Conservation (phyloP, 73 alveolate species). For the Tetrahymena borealis region DNA sequence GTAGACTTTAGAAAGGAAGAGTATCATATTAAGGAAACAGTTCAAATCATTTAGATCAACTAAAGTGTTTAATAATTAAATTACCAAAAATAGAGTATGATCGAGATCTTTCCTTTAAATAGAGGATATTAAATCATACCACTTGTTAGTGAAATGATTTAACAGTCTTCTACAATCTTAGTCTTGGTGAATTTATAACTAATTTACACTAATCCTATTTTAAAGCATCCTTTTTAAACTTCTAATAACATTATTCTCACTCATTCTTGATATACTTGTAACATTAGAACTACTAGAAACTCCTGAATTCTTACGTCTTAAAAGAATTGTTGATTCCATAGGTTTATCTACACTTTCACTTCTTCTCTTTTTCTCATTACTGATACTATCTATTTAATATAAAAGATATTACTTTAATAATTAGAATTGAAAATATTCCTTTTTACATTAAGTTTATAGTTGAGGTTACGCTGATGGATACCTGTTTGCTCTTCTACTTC, state of each 20-base stretch:
- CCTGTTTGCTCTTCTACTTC: neutral
- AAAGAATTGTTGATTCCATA: neutral
- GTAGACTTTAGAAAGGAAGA: neutral
- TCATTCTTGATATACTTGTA: neutral
- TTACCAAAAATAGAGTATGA: neutral
- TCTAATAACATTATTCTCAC: neutral
- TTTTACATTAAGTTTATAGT: neutral
- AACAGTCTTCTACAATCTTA: neutral
- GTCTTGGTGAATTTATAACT: neutral
- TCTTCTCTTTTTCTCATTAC: neutral
- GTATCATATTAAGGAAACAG: neutral
- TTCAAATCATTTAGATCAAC: neutral
- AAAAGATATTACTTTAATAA: neutral
- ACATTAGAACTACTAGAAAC: neutral
- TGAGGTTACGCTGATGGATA: neutral
- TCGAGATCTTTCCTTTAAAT: neutral
- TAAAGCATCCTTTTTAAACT: neutral
- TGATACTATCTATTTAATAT: neutral
- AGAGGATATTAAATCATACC: neutral
- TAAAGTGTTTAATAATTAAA: neutral
- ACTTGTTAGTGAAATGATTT: neutral
- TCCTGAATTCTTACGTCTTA: neutral
- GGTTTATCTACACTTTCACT: neutral
- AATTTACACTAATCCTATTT: neutral
- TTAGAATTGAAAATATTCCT: neutral